Base-by-base conservation (phyloP, 108 stramenopile genomes). In the Cylindrotheca closterium region DNA sequence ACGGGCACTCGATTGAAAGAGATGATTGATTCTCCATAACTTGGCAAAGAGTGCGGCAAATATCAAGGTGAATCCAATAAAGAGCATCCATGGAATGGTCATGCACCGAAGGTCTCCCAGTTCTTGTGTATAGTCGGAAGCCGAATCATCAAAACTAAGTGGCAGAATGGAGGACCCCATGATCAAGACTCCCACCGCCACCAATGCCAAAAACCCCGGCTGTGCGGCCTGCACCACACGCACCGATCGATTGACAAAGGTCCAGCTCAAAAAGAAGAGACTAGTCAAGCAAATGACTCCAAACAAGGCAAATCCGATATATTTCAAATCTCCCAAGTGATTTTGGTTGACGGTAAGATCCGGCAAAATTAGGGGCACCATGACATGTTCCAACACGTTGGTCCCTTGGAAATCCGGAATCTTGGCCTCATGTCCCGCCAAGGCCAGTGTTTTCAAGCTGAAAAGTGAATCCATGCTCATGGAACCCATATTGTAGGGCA, bases 31-130 rank as follows among this genome's bases (percentile, higher is more conserved):
- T 33, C 82, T 62, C 76, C 74, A 76, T 3, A 65, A 67, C 63
- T 84, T 84, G 33, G 70, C 58, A 26, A 74, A 73, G 24, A 84
- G 65, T 4, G 79, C 79, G 0, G 71, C 54, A 52, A 80, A 84
- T 0, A 59, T 66, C 18, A 63, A 67, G 18, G 73, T 59, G 37
- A 80, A 84, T 34, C 83, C 83, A 22, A 68, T 65, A 24, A 52
- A 68, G 8, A 53, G 25, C 17, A 79, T 37, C 73, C 72, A 74
- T 17, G 68, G 73, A 10, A 63, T 63, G 51, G 17, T 58, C 47
- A 37, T 33, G 25, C 24, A 63, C 29, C n/a, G n/a, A n/a, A n/a
- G n/a, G n/a, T n/a, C n/a, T n/a, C n/a, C n/a, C n/a, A n/a, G n/a
- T n/a, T n/a, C n/a, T n/a, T n/a, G n/a, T n/a, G n/a, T n/a, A n/a